Base-by-base conservation (phyloP, 331 rosid genomes). In the Phaseolus coccineus region DNA sequence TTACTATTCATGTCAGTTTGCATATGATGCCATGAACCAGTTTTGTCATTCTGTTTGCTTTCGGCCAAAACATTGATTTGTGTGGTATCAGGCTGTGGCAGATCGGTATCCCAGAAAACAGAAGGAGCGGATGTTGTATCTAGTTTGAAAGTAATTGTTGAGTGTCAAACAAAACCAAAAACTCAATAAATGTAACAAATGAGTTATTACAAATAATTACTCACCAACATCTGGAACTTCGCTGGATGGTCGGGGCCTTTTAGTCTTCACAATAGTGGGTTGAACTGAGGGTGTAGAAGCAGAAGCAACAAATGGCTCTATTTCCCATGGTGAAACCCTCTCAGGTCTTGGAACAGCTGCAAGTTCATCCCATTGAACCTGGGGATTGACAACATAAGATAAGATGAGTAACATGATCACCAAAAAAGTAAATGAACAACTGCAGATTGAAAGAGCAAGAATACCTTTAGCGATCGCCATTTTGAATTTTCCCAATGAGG, bases 291-390 rank as follows among this genome's bases (percentile, higher is more conserved):
- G 66, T 2, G 89, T 69, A 19, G 86, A 77, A 53, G 77, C 58
- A 33, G 96, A 80, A 66, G 92, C 86, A 67, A 85, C 87, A 50
- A 88, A 88, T 8, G 96, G 94, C 77, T 94, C 98, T 58, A 94
- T 91, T 87, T 94, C 98, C 98, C 98, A 94, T 1, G 96, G 91
- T 2, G 98, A 94, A 77, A 94, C 97, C 87, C 92, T 86, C 16
- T 90, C 98, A 39, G 98, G 98, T 84, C 97, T 86, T 11, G 77
- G 73, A 85, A 89, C 71, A 35, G 97, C 82, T 61, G 96, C 86
- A 64, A 89, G 86, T 77, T 94, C 98, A 76, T 94, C 98, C 98
- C 98, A 94, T 80, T 94, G 98, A 87, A 94, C 91, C 98, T 55
- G 85, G 51, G 24, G 55, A 79, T 61, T 76, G 76, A 77, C 55